Evolutionary conservation across 139 green algal genomes (phyloP), one percentile per base, ranked within the genome.

Genomic region (Chlorella sp.): DNA sequence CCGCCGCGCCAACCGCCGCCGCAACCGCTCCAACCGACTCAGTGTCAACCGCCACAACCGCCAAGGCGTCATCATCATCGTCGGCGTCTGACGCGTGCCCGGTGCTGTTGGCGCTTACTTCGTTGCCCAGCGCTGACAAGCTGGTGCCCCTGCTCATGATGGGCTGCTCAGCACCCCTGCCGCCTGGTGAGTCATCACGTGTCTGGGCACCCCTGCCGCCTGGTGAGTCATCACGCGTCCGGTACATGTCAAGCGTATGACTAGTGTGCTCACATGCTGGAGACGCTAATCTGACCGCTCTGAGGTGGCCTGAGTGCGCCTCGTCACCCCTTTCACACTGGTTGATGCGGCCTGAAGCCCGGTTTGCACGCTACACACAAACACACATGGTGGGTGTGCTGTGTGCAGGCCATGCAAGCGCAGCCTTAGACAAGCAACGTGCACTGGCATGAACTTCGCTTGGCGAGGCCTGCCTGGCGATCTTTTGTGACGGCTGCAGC

Each of bases 41-140:
- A 55, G 42, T 55, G 42, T 55, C 10, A 24, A 55, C 42, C 42
- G 10, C 42, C 17, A 17, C 42, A 10, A 55, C 42, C 10, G 42
- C 10, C 42, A 55, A 55, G 42, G 42, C 42, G n/a, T n/a, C n/a
- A n/a, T n/a, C n/a, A n/a, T n/a, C n/a, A n/a, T n/a, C n/a, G n/a
- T n/a, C n/a, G n/a, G n/a, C n/a, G n/a, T n/a, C n/a, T n/a, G n/a
- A n/a, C n/a, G n/a, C n/a, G n/a, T n/a, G n/a, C n/a, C n/a, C n/a
- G n/a, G n/a, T n/a, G n/a, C n/a, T n/a, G n/a, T n/a, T n/a, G n/a
- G n/a, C n/a, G n/a, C n/a, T n/a, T n/a, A n/a, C n/a, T n/a, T n/a
- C n/a, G n/a, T n/a, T n/a, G n/a, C n/a, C 27, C 31, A 78, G 64
- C 26, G 62, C 75, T 20, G 78, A 84, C 72, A 73, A 74, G 69